A percentile compares a stretch with the other conserved stretches of the same genome.
Conservation (phyloP, 1,139 yeast genomes). For the Wickerhamiella pararugosa region DNA sequence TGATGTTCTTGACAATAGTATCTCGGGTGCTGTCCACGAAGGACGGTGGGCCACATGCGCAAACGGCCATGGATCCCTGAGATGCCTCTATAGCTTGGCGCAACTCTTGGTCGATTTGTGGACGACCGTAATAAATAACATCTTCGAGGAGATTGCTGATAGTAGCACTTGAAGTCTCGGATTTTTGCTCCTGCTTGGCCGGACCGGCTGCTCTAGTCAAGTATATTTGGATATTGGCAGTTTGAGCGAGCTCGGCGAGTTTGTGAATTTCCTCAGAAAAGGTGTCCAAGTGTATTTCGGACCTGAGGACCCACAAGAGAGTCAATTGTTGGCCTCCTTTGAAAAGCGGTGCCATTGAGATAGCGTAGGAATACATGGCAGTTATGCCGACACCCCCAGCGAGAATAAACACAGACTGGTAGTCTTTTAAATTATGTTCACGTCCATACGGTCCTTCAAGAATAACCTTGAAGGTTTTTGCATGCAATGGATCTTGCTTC, state of each 20-base stretch:
- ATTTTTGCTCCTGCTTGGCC: background rate
- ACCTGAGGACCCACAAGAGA: constrained; percentile 15
- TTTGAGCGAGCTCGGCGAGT: background rate
- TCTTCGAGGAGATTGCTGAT: background rate
- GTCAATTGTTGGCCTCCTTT: constrained; percentile 11
- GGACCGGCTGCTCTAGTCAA: constrained; percentile 2
- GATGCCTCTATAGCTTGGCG: constrained; percentile 12
- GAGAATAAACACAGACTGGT: constrained; percentile 33
- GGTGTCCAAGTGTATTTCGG: constrained; percentile 9
- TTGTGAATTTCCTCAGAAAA: constrained; percentile 11
- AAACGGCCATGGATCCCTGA: constrained; percentile 16
- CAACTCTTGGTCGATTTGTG: constrained; percentile 13
- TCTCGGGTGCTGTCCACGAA: constrained; percentile 18
- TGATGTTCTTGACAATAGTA: constrained; percentile 19
- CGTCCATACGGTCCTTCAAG: constrained; percentile 44
- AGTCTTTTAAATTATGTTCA: constrained; percentile 32
- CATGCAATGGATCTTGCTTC: background rate
- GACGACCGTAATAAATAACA: constrained; percentile 11
- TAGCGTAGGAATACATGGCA: constrained; percentile 15
- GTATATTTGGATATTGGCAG: constrained; percentile 5
- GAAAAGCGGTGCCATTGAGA: constrained; percentile 4
- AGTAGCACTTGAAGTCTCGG: background rate
- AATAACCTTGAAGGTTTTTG: constrained; percentile 21
- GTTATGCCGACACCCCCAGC: constrained; percentile 47
- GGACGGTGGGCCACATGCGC: constrained; percentile 20